Percentiles rank a stretch among this genome's conserved stretches.
Evolutionary conservation across 1,139 yeast species (phyloP).

Genomic region (Kodamaea suecica): DNA sequence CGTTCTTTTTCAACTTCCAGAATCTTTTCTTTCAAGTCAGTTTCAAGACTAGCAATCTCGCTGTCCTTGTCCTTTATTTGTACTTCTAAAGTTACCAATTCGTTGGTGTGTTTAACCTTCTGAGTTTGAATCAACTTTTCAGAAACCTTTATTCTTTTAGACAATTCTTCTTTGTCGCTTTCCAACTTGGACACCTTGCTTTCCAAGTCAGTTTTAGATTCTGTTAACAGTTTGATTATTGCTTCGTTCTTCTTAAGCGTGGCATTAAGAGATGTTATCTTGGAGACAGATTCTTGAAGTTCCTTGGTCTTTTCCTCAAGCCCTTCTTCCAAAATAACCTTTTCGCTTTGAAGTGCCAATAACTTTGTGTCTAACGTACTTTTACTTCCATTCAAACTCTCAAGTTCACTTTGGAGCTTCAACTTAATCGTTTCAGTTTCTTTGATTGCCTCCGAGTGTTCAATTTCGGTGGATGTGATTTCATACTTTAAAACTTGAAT

Average conservation of each 20-base stretch:
- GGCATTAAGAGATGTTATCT: slow-evolving; percentile 1
- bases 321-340: too few relatives aligned
- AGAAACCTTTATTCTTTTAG: slow-evolving; percentile 6
- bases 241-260: neutral
- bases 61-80: slow-evolving; percentile 11
- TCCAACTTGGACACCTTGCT: neutral
- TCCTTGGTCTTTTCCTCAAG: too few relatives aligned
- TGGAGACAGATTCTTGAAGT: too few relatives aligned
- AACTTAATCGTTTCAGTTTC: too few relatives aligned
- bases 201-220: slow-evolving; percentile 2
- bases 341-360: too few relatives aligned
- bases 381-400: too few relatives aligned
- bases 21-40: slow-evolving; percentile 28
- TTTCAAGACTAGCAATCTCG: slow-evolving; percentile 12
- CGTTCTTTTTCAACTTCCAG: slow-evolving; percentile 52
- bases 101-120: slow-evolving; percentile 8
- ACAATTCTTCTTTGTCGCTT: neutral
- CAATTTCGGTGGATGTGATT: too few relatives aligned
- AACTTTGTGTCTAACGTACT: too few relatives aligned
- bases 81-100: slow-evolving; percentile 6
- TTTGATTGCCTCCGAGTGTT: too few relatives aligned
- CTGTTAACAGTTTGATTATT: slow-evolving; percentile 3
- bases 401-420: too few relatives aligned
- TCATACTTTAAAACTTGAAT: too few relatives aligned
- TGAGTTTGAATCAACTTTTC: slow-evolving; percentile 9